Base-by-base conservation (phyloP, 441 rosid species). In the Jatropha multifida region DNA sequence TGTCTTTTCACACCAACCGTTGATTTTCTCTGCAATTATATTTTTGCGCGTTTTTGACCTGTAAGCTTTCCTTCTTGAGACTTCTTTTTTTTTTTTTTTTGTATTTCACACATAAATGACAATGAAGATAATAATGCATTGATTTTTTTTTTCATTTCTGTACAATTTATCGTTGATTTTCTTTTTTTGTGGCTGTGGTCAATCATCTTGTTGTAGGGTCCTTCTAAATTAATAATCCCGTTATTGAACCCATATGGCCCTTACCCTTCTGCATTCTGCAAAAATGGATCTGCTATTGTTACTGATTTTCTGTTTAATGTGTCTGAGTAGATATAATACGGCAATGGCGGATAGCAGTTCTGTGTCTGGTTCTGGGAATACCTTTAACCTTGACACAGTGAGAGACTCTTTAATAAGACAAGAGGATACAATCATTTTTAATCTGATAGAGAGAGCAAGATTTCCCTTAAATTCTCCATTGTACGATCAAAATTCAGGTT, bases 361-460 rank as follows among this genome's bases (percentile, higher is more conserved):
- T 32, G 69, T n/a, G 23, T 27, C 26, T 14, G 70, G 37, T 13
- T 27, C 69, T 44, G 80, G 73, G 11, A 77, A 37, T 44, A 74
- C 7, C 18, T 61, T 83, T 70, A 87, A 88, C 11, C 91, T 94
- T 67, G 92, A 85, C 13, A 77, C 79, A 17, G 85, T 90, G 23
- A 84, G 98, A 40, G 86, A 89, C 54, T 85, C 92, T 37, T 79
- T 94, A 85, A 81, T 87, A 54, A 86, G 94, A 74, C 97, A 92
- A 80, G 98, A 94, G 82, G 97, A 92, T 44, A 83, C 90, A 5
- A 90, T 94, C 74, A 79, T 94, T 54, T 91, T 90, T 81, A 78
- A 83, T 75, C 82, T 91, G 56, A 86, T 94, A 18, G 97, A 91
- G 81, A 87, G 98, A 82, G 87, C 96, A 32, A 87, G 78, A 80